Evolutionary conservation across 257 asterid species (phyloP).

Genomic region (Petrea volubilis): DNA sequence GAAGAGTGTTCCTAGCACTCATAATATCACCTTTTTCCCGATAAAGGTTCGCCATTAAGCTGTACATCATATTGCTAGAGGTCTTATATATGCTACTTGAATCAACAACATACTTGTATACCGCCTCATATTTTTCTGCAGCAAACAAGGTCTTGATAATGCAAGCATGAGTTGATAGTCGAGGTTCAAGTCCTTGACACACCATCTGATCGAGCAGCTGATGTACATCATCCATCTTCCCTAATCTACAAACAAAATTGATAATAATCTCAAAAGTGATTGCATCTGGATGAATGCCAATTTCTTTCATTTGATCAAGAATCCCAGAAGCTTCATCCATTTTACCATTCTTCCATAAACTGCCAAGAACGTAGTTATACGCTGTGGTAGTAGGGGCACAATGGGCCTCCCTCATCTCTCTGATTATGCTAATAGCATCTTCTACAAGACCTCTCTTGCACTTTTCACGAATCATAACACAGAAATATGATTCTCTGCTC

Average conservation of each 20-base stretch:
- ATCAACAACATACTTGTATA: constrained; percentile 54
- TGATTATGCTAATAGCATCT: constrained; percentile 53
- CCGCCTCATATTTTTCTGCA: constrained; percentile 45
- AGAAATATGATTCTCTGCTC: constrained; percentile 43
- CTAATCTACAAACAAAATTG: constrained; percentile 41
- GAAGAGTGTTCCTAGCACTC: constrained; percentile 52
- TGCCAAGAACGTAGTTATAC: constrained; percentile 71
- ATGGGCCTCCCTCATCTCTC: constrained; percentile 49
- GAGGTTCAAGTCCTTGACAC: constrained; percentile 52
- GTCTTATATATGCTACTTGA: constrained; percentile 35
- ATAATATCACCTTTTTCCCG: constrained; percentile 46
- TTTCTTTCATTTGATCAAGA: constrained; percentile 56
- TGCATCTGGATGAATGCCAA: constrained; percentile 46
- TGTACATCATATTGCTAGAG: constrained; percentile 48
- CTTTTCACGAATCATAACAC: constrained; percentile 61
- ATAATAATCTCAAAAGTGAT: constrained; percentile 67
- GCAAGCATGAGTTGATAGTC: constrained; percentile 48
- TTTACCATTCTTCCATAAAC: constrained; percentile 52
- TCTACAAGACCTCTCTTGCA: constrained; percentile 61
- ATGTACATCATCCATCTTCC: constrained; percentile 46
- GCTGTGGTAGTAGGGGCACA: constrained; percentile 40
- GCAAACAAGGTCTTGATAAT: constrained; percentile 49
- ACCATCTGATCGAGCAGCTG: constrained; percentile 53
- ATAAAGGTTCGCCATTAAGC: constrained; percentile 64
- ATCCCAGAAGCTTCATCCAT: constrained; percentile 40